Percentiles rank a stretch among this genome's conserved stretches.
phyloP scores from a whole-genome alignment of 768 basidiomycete genomes.

The Tulasnella sp. region DNA sequence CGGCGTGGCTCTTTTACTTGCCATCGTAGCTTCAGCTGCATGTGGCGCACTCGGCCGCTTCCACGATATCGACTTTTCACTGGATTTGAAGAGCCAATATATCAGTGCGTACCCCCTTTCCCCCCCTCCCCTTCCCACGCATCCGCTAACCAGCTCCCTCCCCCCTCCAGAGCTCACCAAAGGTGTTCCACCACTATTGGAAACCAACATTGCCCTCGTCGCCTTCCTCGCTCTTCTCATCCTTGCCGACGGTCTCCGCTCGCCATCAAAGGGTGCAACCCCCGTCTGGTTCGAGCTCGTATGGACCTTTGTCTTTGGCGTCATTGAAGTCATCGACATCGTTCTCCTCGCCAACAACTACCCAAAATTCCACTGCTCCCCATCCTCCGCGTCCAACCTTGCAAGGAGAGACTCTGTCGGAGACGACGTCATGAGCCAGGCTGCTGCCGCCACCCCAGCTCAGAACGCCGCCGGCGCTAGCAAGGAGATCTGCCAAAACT shows the following conservation, averaged over 20 bases:
- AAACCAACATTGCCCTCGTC: slow-evolving; percentile 24
- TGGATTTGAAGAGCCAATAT: slow-evolving; percentile 9
- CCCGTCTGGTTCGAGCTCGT: slow-evolving; percentile 29
- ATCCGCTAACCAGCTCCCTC: background rate
- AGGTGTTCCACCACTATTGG: background rate
- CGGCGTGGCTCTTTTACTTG: slow-evolving; percentile 4
- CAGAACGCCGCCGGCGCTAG: background rate
- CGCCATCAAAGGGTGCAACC: slow-evolving; percentile 14
- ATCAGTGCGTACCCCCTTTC: background rate
- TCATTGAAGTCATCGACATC: slow-evolving; percentile 19
- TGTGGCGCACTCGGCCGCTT: background rate
- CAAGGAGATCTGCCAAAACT: slow-evolving; percentile 22
- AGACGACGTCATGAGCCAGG: background rate
- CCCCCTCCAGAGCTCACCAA: background rate
- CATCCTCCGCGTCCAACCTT: background rate
- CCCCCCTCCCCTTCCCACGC: background rate
- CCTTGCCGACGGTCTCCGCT: slow-evolving; percentile 29
- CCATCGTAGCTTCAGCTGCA: background rate
- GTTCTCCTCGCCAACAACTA: slow-evolving; percentile 12
- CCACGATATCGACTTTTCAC: slow-evolving; percentile 20
- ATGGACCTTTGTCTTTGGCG: slow-evolving; percentile 26
- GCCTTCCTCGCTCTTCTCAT: slow-evolving; percentile 27
- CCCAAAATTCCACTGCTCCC: slow-evolving; percentile 14
- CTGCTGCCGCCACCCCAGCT: background rate
- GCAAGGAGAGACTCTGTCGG: slow-evolving; percentile 1